Conservation (phyloP, 2,329 filamentous ascomycete genomes). For the Fusarium austroafricanum region DNA sequence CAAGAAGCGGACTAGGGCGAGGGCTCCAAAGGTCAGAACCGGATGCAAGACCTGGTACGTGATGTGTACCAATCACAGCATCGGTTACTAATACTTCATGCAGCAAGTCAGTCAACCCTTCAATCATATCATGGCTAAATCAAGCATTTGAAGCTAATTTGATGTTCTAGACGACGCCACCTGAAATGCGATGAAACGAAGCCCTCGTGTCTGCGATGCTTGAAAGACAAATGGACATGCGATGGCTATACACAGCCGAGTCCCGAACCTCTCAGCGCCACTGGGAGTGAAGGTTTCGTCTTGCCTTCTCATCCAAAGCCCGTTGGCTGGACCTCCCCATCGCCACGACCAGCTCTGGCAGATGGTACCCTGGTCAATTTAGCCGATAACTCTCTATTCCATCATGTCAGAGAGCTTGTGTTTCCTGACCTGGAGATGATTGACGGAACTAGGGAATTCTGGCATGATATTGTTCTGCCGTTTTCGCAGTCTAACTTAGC, state of each 20-base stretch:
- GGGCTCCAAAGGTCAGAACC: conserved; percentile 20
- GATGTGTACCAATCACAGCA: too few species aligned
- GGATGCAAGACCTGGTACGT: conserved; percentile 36
- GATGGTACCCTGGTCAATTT: not conserved
- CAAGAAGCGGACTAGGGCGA: conserved; percentile 30
- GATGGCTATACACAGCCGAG: conserved; percentile 19
- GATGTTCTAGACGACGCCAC: conserved; percentile 30
- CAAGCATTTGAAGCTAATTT: not conserved
- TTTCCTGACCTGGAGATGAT: not conserved
- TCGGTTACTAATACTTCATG: not conserved
- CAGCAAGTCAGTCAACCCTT: conserved; percentile 16
- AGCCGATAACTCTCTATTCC: conserved; percentile 1
- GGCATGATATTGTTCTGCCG: conserved; percentile 11
- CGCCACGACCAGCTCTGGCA: conserved; percentile 1
- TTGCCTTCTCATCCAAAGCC: not conserved
- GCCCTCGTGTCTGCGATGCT: conserved; percentile 20
- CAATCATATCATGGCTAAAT: not conserved
- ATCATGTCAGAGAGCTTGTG: conserved; percentile 1
- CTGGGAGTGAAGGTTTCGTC: not conserved
- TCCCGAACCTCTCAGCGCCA: not conserved
- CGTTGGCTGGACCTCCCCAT: too few species aligned
- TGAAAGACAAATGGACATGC: conserved; percentile 21
- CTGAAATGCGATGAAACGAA: conserved; percentile 33
- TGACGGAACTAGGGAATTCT: conserved; percentile 2
- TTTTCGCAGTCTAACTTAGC: not conserved